phyloP scores from a whole-genome alignment of 2,329 filamentous ascomycete genomes.

The Trichoderma atrobrunneum region DNA sequence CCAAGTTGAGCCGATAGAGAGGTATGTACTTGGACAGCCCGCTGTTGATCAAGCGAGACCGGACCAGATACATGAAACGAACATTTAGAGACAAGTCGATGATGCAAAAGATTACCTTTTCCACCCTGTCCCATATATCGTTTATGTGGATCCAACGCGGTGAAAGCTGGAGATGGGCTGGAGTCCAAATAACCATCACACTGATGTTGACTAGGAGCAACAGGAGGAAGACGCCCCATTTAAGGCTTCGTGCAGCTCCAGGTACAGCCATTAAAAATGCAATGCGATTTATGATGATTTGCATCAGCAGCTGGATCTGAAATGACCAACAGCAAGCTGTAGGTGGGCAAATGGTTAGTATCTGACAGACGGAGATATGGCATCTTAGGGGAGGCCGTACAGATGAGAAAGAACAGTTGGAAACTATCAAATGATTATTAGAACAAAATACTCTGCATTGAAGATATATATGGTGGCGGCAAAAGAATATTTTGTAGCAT shows the following conservation, averaged over 20 bases:
- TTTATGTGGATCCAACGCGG: neutral
- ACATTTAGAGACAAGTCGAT: neutral
- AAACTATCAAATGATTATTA: neutral
- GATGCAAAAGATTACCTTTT: neutral
- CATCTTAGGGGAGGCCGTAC: neutral
- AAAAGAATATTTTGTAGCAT: neutral
- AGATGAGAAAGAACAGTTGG: neutral
- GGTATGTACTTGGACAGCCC: neutral
- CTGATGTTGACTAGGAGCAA: neutral
- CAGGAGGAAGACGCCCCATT: neutral
- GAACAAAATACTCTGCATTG: neutral
- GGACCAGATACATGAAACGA: neutral
- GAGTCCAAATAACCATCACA: neutral
- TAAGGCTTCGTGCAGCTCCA: neutral
- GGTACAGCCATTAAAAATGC: neutral
- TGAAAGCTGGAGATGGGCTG: neutral
- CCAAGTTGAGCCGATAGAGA: neutral
- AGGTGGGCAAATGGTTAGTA: neutral
- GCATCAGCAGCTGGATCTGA: neutral
- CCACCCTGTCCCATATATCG: neutral
- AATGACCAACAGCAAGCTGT: neutral
- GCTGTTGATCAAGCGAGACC: neutral
- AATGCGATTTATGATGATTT: neutral
- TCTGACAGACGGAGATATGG: neutral
- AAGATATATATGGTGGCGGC: fast-evolving